Base-by-base conservation (phyloP, 2,329 filamentous ascomycete species). In the Colletotrichum liaoningense region DNA sequence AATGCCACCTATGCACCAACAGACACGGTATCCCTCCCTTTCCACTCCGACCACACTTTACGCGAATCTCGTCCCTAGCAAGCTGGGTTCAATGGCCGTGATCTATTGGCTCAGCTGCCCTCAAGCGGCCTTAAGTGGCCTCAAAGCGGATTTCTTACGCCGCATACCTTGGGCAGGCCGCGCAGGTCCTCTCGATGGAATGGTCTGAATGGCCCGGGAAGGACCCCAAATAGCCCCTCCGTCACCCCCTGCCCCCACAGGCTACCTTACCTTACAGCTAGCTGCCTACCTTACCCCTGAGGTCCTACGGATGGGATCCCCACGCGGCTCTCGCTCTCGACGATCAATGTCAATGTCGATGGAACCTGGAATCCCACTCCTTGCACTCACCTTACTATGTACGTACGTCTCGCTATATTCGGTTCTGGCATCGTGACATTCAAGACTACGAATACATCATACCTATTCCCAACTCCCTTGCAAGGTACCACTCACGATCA, bases 1-100 rank as follows among this genome's bases (percentile, higher is more conserved):
- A 74, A 73, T 73, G 72, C 69, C 72, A 74, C 69, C 65, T 74
- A 74, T 74, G 72, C 72, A 74, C 72, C 65, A 74, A 74, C 56
- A 63, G 67, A 70, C 67, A 62, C 67, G 67, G 62, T 63, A 65
- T 73, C 57, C 72, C 67, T 68, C 64, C 71, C 71, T 73, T 73
- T 56, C 42, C 42, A 49, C 42, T 49, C 42, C 46, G 60, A 67
- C 66, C 57, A 63, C 67, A 71, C 71, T 73, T 66, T 66, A 73
- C 71, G 67, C 67, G 71, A 71, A 73, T 56, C 67, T 28, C 14
- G 63, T 58, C 33, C 63, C 57, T 35, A 35, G 33, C 33, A 35
- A 35, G 33, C 33, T 26, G 46, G 46, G 26, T 62, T 24, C 42
- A 5, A 5, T 64, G 14, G n/a, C 62, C 16, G 2, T 26, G 28